Evolutionary conservation across 208 protist species (phyloP), one percentile per base, ranked within the genome.

Genomic region (Pavlovales sp.): DNA sequence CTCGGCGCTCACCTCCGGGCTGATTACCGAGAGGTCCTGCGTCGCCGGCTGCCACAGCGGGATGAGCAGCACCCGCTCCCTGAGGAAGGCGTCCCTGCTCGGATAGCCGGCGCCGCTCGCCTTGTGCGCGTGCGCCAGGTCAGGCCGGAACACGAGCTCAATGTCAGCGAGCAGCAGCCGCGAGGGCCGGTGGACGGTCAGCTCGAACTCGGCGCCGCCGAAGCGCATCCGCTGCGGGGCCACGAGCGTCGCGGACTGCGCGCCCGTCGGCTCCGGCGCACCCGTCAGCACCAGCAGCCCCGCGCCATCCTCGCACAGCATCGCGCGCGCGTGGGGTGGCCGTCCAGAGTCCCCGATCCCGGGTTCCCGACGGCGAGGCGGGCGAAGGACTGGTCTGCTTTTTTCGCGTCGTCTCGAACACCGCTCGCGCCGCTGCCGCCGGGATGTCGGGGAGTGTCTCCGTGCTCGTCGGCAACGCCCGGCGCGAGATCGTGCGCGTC

Each of bases 81-180:
- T 28, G 10, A 87, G 20, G 42, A 57, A 87, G 18, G 32, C 67
- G 40, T 76, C 83, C 39, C 57, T 79, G 11, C 22, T n/a, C 57
- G 14, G 22, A 2, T 30, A 71, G 14, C 30, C 67, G 32, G 10
- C 71, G 39, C 40, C 83, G 83, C 11, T 2, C 11, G 32, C 38
- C 67, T 38, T 0, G 83, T 34, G 57, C 83, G 30, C 83, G 26
- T 34, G 67, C n/a, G 78, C 67, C 7, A 87, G 67, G 41, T 79
- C 83, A 0, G 83, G 83, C 5, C 83, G 83, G 83, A 87, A 87
- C 39, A 87, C 83, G n/a, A 79, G 57, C 83, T 77, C 67, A 67
- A 87, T 79, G 67, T 87, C 83, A 0, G 11, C 8, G 0, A 67
- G 83, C 40, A 87, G 83, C 67, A 87, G 83, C n/a, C 83, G 18